These are phyloP conservation scores for Elsinoe arachidis DNA, from an alignment of 2,329 filamentous ascomycete species.

Conservation along the genomic window DNA sequence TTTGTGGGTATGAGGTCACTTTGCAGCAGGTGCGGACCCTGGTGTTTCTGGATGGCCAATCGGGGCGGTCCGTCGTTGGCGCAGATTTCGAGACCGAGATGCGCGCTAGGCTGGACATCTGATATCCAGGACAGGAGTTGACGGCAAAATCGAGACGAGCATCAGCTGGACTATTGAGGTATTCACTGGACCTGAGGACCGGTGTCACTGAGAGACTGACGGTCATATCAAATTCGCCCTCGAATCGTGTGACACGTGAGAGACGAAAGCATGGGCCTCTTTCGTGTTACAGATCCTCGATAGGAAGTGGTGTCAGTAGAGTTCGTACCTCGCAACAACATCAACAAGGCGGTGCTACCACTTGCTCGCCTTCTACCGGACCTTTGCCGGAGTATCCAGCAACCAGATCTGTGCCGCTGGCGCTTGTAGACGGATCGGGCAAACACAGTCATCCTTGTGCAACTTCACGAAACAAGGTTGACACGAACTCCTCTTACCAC, in stretches of 20 bases:
- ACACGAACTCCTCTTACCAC: neutral
- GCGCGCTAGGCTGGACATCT: neutral
- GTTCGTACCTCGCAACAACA: neutral
- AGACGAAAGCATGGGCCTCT: neutral
- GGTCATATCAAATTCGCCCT: no score
- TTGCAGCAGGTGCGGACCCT: neutral
- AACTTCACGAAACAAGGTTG: neutral
- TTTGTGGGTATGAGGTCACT: slow-evolving; percentile 3
- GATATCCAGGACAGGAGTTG: neutral
- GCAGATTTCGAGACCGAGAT: neutral
- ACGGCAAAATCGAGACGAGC: neutral
- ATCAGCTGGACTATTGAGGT: no score
- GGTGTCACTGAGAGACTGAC: no score
- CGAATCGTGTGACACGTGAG: neutral
- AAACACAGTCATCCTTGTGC: neutral
- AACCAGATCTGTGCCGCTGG: neutral
- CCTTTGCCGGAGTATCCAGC: neutral
- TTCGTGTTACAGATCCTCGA: neutral
- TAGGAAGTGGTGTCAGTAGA: neutral
- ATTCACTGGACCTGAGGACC: neutral
- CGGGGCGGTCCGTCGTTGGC: neutral
- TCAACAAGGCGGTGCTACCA: neutral
- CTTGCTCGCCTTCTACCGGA: neutral
- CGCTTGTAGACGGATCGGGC: neutral
- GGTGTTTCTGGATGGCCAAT: neutral